These are phyloP conservation scores for Pontederia paniculata DNA, from an alignment of 176 grass and related monocot species.

Conservation along the genomic window DNA sequence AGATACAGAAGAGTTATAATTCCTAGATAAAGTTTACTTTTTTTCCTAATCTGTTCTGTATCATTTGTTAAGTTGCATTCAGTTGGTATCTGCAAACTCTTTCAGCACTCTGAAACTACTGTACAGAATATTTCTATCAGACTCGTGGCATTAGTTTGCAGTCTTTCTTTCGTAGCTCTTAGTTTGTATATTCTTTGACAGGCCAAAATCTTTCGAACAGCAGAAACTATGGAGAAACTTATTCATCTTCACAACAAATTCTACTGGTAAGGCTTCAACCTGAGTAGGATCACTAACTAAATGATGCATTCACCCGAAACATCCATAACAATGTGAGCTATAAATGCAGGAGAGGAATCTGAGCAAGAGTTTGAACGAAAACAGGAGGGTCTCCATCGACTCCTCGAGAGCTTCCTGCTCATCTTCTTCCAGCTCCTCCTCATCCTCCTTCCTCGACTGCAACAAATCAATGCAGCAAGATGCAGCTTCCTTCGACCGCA, in stretches of 20 bases:
- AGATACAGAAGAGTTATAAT: too few relatives aligned
- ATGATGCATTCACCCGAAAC: not conserved
- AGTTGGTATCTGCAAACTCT: not conserved
- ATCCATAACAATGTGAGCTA: slow-evolving; percentile 4
- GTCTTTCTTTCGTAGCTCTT: not conserved
- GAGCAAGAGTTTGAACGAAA: slow-evolving; percentile 77
- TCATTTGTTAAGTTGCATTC: not conserved
- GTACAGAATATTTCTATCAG: not conserved
- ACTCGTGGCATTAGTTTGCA: not conserved
- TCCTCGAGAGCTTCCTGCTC: slow-evolving; percentile 84
- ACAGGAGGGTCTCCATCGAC: slow-evolving; percentile 67
- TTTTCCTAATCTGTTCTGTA: not conserved
- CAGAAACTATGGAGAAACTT: slow-evolving; percentile 29
- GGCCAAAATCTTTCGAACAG: slow-evolving; percentile 30
- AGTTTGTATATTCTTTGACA: slow-evolving; percentile 11
- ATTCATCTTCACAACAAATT: slow-evolving; percentile 40
- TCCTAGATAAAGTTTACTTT: too few relatives aligned
- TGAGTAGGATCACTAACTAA: not conserved
- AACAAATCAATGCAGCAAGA: slow-evolving; percentile 57
- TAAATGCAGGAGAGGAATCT: slow-evolving; percentile 71
- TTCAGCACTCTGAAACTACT: not conserved
- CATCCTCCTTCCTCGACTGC: slow-evolving; percentile 66
- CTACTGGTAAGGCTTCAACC: slow-evolving; percentile 40
- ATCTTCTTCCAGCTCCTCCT: slow-evolving; percentile 78
- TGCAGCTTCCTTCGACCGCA: slow-evolving; percentile 31